Evolutionary conservation across 305 asterid species (phyloP), one percentile per base, ranked within the genome.

Genomic region (Rubia peregrina): DNA sequence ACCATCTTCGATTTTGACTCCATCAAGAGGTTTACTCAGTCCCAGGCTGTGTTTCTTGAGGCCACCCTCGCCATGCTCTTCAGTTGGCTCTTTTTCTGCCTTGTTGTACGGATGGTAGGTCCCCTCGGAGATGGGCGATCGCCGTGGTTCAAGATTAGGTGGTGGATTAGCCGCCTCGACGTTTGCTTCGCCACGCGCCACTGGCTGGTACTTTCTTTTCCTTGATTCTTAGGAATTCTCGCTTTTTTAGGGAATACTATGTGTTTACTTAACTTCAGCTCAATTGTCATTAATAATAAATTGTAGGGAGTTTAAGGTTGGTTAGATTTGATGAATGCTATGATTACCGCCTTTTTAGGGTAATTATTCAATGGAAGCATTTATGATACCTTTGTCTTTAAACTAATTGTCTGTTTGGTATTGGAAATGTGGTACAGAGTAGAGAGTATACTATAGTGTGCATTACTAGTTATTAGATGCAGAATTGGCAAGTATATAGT

Each of bases 121-220:
- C 90, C 93, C 13, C 83, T 88, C 5, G 82, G 88, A 40, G 88
- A 93, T 51, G 96, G 92, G 49, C 82, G 89, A 55, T 86, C 95
- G 2, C 69, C 68, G 17, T 84, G 85, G 94, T 93, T 90, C 82
- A 85, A 71, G 87, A 80, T 90, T 79, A 88, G 98, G 16, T 93
- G 98, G 98, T 87, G 90, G 91, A 84, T 93, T 70, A 90, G 97
- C 81, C 97, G 97, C 49, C 88, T 90, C 43, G 98, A 93, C 65
- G 76, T 90, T 73, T 79, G 91, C 65, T 93, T 85, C 77, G 81
- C 98, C 74, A 85, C 96, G 6, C 85, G 92, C 69, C 98, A 93
- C 76, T 93, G 96, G 97, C 89, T 89, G 71, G 88, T 84, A 78
- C 36, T 19, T 42, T 30, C 10, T 66, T 40, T 43, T 43, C n/a